Base-by-base conservation (phyloP, 148 eudicot genomes). In the Chenopodium berlandieri region DNA sequence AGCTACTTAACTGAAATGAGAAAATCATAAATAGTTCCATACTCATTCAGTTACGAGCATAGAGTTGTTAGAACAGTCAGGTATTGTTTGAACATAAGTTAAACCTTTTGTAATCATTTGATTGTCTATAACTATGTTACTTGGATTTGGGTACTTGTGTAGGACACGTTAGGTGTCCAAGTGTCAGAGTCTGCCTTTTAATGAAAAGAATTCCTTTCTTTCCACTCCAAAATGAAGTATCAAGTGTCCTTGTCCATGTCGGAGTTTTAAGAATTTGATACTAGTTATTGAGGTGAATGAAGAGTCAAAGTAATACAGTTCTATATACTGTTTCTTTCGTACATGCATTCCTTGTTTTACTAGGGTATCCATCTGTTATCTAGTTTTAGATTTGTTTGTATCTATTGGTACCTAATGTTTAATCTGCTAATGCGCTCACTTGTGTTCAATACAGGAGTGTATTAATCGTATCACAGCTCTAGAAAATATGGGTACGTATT, bases 391-490 rank as follows among this genome's bases (percentile, higher is more conserved):
- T 75, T 34, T 31, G 16, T 20, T 50, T 52, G 60, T 72, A 5
- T 4, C 22, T 31, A 22, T 67, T 37, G 44, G 17, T 9, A 80
- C 46, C 67, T 67, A 37, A 46, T 64, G 25, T 71, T 10, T 60
- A 44, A 34, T 50, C 58, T 44, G 74, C 47, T 78, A 76, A 68
- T 78, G 46, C 63, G 30, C 46, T 20, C 4, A 31, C 48, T 80
- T 85, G 58, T 73, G 72, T 83, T 48, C 10, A 20, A 80, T 7
- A 82, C 93, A 95, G 99, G 99, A 94, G 68, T 94, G 98, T 83
- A 96, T 96, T 75, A 96, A 94, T 71, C 94, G 99, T 30, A 96
- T 96, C 82, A 89, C 83, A 75, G 84, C 95, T 0, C 88, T 96
- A 70, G 99, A 96, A 85, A 81, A 81, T 56, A 90, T 94, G 89